phyloP scores from a whole-genome alignment of 2,329 filamentous ascomycete genomes.

The Tolypocladium amazonense region DNA sequence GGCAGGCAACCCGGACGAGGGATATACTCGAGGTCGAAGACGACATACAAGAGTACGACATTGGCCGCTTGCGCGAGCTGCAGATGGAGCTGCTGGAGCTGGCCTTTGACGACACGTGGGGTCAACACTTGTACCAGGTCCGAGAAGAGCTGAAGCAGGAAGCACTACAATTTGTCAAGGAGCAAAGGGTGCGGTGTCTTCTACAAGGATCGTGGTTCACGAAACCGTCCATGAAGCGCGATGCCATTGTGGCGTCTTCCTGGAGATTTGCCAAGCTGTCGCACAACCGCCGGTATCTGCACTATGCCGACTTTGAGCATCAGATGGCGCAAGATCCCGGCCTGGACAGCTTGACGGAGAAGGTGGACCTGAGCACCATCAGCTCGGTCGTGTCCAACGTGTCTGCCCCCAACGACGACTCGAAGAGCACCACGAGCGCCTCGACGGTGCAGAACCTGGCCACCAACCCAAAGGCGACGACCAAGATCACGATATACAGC shows the following conservation, averaged over 20 bases:
- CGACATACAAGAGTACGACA: constrained; percentile 76
- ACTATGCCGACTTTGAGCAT: constrained; percentile 75
- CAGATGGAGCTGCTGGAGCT: constrained; percentile 91
- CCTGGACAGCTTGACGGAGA: constrained; percentile 64
- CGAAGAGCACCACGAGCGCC: constrained; percentile 30
- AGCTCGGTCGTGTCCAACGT: constrained; percentile 94
- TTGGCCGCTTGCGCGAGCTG: constrained; percentile 64
- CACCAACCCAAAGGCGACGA: constrained; percentile 40
- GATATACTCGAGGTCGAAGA: constrained; percentile 84
- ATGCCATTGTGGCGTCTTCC: constrained; percentile 34
- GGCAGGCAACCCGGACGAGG: constrained; percentile 68
- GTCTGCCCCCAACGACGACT: constrained; percentile 50
- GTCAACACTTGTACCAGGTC: constrained; percentile 78
- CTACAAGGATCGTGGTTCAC: constrained; percentile 84
- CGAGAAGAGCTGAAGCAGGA: constrained; percentile 85
- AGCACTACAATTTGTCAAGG: constrained; percentile 90
- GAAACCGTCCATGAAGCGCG: constrained; percentile 31
- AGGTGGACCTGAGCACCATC: constrained; percentile 77
- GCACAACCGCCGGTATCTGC: constrained; percentile 80
- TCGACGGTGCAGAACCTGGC: constrained; percentile 28
- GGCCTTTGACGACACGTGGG: constrained; percentile 92
- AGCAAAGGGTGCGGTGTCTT: constrained; percentile 85
- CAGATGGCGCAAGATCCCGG: constrained; percentile 55
- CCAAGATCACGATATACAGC: constrained; percentile 87
- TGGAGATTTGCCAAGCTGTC: constrained; percentile 85